Evolutionary conservation across 768 basidiomycete species (phyloP), one percentile per base, ranked within the genome.

Genomic region (Tricholoma sp.): DNA sequence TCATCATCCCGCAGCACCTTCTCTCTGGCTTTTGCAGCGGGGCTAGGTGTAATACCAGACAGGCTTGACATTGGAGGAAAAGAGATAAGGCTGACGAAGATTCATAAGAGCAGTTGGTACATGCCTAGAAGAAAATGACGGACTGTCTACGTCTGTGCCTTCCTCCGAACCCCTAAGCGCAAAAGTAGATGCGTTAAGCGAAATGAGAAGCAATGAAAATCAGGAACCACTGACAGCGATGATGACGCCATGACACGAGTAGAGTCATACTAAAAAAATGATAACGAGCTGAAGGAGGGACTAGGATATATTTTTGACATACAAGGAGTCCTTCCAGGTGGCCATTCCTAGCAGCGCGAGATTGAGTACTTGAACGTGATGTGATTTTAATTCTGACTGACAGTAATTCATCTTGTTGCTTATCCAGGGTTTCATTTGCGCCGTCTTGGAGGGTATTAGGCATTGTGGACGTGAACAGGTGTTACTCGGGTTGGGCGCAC

Each of bases 1-100:
- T 79, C 74, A 64, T 85, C 84, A 41, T 73, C 75, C 52, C 78
- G 71, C 55, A 86, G 69, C 54, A 70, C 73, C 67, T 75, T 75
- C 70, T 84, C 80, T 55, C 83, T 74, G 11, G 72, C 70, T 51
- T 70, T 74, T 65, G 80, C 79, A 12, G 75, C 80, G 54, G 72
- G 59, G 34, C 71, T 73, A 62, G 70, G 65, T 50, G 70, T 48
- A 68, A 71, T 60, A 36, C 33, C 51, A 29, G 29, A 54, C 41
- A 49, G 54, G 34, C 60, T 63, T 49, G 47, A 32, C 7, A 17
- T 15, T 32, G 13, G n/a, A 42, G 20, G n/a, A 32, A 44, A 39
- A 50, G 47, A 15, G 33, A 28, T 32, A 18, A 36, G 36, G 42
- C 13, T 33, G n/a, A 50, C 20, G 13, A 47, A 2, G 8, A 45